A percentile compares a stretch with the other conserved stretches of the same genome.
Evolutionary conservation across 108 stramenopile genomes (phyloP).

Genomic region (Skeletonema marinoi): DNA sequence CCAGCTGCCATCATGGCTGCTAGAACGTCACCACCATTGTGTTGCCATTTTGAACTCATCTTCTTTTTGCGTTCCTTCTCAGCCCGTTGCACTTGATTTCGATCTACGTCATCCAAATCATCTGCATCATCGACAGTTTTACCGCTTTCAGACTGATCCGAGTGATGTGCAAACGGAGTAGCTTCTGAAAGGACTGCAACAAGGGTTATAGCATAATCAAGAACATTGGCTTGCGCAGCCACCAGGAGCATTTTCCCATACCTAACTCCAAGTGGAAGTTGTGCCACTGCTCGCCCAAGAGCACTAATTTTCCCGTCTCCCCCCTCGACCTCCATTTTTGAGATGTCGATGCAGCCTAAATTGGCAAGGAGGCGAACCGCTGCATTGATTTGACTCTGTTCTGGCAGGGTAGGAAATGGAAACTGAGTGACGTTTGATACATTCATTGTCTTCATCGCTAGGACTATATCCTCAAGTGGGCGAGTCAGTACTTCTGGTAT

Average conservation of each 20-base stretch:
- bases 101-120: conserved; percentile 61
- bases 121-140: conserved; percentile 35
- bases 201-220: conserved; percentile 83
- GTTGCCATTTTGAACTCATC: conserved; percentile 67
- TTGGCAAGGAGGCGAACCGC: conserved; percentile 77
- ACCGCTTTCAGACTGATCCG: conserved; percentile 36
- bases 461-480: conserved; percentile 91
- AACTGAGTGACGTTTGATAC: conserved; percentile 73
- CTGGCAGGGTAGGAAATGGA: conserved; percentile 86
- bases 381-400: conserved; percentile 62
- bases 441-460: conserved; percentile 90
- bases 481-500: conserved; percentile 82
- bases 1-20: conserved; percentile 82
- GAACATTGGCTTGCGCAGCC: conserved; percentile 82
- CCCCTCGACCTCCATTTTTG: conserved; percentile 63
- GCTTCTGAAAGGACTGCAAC: conserved; percentile 81
- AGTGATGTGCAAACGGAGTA: conserved; percentile 63
- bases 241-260: conserved; percentile 90
- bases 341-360: conserved; percentile 80
- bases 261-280: conserved; percentile 86
- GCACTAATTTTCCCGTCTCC: conserved; percentile 80
- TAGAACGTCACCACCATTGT: conserved; percentile 78
- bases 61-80: conserved; percentile 29
- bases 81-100: conserved; percentile 37
- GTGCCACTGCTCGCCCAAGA: conserved; percentile 77